A percentile compares a stretch with the other conserved stretches of the same genome.
phyloP scores from a whole-genome alignment of 1,284 basidiomycete genomes.

The Trichosporon sp. region DNA sequence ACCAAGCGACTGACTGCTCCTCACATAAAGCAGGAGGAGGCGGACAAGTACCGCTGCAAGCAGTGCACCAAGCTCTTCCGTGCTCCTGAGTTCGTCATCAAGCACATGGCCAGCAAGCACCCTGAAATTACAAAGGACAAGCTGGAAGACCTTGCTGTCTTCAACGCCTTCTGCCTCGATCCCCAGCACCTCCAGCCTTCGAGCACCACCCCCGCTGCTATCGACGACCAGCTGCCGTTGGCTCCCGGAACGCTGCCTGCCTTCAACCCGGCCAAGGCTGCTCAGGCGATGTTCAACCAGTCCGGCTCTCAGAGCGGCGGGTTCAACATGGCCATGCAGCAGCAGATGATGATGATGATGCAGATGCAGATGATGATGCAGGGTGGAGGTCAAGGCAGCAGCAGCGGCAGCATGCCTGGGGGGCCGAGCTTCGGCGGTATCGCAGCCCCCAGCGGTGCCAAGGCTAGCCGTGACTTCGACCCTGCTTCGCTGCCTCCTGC shows the following conservation, averaged over 20 bases:
- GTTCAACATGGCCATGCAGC: conserved; percentile 43
- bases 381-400: conserved; percentile 14
- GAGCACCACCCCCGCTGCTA: conserved; percentile 41
- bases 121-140: conserved; percentile 60
- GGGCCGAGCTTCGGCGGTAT: background rate
- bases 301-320: conserved; percentile 18
- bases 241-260: conserved; percentile 17
- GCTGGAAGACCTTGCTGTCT: conserved; percentile 63
- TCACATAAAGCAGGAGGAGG: conserved; percentile 86
- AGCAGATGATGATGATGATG: conserved; percentile 51
- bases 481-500: conserved; percentile 24
- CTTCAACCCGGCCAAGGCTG: conserved; percentile 28
- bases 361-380: conserved; percentile 49
- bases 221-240: conserved; percentile 41
- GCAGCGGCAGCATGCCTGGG: conserved; percentile 7
- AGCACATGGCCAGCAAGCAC: conserved; percentile 87
- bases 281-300: conserved; percentile 21
- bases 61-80: conserved; percentile 93
- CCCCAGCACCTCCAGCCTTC: conserved; percentile 79
- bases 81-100: conserved; percentile 89
- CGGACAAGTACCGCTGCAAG: conserved; percentile 91
- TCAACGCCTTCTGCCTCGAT: conserved; percentile 90
- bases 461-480: conserved; percentile 16
- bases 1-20: conserved; percentile 69
- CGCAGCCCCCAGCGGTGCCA: conserved; percentile 5